Evolutionary conservation across 306 rosid species (phyloP), one percentile per base, ranked within the genome.

Genomic region (Castanea mollissima): DNA sequence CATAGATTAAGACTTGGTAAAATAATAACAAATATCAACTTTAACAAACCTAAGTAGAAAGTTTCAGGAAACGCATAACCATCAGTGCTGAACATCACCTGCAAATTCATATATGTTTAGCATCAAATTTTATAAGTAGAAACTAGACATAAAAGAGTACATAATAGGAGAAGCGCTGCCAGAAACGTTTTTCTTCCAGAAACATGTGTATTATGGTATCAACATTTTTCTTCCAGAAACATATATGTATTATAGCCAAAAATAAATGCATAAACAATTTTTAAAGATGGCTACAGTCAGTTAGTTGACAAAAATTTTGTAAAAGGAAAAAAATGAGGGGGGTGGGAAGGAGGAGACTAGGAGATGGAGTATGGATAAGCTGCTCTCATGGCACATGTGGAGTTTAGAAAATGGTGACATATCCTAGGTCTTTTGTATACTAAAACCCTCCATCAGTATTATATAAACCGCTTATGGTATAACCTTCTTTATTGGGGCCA

Each of bases 41-140:
- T 79, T 16, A 80, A 79, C 94, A 69, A 44, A 94, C 99, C 99
- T 88, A 94, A 87, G 86, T 89, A 94, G 84, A 83, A 94, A 71
- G 90, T 85, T 86, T 94, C 98, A 67, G 98, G 98, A 84, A 88
- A 92, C 5, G 95, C 91, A 68, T 76, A 85, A 75, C 89, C 97
- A 77, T 94, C 98, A 25, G 92, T 87, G 87, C 98, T 94, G 91
- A 94, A 94, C 98, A 94, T 92, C 85, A 94, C 97, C 98, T 94
- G 95, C 85, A 87, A 83, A 63, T 65, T 76, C 77, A 35, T 74
- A 74, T 74, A 67, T 51, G 62, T 58, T 76, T 69, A 69, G 85
- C 82, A 70, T 14, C 51, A 63, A 21, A 81, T 46, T 81, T 31
- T 74, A 69, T 14, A 56, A 60, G 65, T 55, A 54, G 34, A 70